Percentiles rank a stretch among this genome's conserved stretches.
These are phyloP conservation scores for Cercospora zeina DNA, from an alignment of 2,329 filamentous ascomycete species.

Conservation along the genomic window DNA sequence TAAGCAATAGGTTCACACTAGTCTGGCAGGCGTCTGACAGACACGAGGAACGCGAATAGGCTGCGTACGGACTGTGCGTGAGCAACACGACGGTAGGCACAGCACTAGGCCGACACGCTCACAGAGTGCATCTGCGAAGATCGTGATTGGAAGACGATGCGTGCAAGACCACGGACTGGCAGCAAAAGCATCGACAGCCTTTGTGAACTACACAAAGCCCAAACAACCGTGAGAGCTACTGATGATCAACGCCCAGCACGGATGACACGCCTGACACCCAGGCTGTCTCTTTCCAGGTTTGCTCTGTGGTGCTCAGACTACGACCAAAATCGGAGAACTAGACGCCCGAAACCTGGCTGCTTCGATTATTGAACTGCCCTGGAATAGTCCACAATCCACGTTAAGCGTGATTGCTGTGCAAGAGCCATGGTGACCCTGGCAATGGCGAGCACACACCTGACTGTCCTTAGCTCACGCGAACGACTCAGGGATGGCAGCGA, in stretches of 20 bases:
- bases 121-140: neutral
- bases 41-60: neutral
- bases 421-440: neutral
- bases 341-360: neutral
- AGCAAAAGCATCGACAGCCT: neutral
- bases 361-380: neutral
- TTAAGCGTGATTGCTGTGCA: conserved; percentile 9
- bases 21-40: neutral
- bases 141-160: neutral
- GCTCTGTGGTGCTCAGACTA: conserved; percentile 1
- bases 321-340: neutral
- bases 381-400: too few species aligned
- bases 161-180: neutral
- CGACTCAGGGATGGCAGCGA: conserved; percentile 5
- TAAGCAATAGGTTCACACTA: conserved; percentile 8
- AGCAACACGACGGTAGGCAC: neutral
- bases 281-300: neutral
- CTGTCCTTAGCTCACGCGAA: neutral
- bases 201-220: neutral
- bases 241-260: conserved; percentile 3
- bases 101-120: neutral
- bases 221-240: neutral
- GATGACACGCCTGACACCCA: conserved; percentile 3
- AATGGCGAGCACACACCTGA: neutral
- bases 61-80: neutral